Percentiles rank a stretch among this genome's conserved stretches.
Conservation (phyloP, 371 early-diverging fungal genomes). For the Syncephalis fuscata region DNA sequence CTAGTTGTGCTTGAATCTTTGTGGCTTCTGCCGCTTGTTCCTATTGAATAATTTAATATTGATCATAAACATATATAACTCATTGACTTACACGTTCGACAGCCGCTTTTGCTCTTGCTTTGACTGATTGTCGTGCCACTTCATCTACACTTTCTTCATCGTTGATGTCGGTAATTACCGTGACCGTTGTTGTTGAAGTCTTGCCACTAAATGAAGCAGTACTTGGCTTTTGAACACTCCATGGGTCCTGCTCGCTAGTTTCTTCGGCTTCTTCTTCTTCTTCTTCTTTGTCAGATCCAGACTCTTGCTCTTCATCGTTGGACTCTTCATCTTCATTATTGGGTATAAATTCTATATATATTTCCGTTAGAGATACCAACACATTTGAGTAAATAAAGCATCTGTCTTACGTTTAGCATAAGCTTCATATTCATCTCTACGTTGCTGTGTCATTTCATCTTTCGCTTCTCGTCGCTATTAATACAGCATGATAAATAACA, state of each 20-base stretch:
- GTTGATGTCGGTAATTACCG: not conserved
- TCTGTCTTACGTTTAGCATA: not conserved
- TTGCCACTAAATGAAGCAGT: not conserved
- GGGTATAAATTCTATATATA: not conserved
- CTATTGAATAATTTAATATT: not conserved
- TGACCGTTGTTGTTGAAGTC: not conserved
- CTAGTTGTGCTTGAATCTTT: not conserved
- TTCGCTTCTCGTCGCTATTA: not conserved
- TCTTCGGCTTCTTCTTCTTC: not conserved
- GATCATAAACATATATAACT: too few species aligned
- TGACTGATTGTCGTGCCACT: not conserved
- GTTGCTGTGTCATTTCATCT: not conserved
- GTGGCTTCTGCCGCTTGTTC: not conserved
- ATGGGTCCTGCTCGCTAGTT: not conserved
- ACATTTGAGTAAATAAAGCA: too few species aligned
- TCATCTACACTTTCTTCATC: not conserved
- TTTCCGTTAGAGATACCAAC: too few species aligned
- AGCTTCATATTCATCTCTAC: not conserved
- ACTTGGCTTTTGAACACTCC: not conserved
- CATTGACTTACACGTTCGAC: not conserved
- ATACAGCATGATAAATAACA: not conserved
- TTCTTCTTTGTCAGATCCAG: not conserved
- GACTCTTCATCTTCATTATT: not conserved
- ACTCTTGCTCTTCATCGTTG: not conserved
- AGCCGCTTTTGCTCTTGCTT: not conserved